Evolutionary conservation across 345 rosid genomes (phyloP), one percentile per base, ranked within the genome.

Genomic region (Salix purpurea): DNA sequence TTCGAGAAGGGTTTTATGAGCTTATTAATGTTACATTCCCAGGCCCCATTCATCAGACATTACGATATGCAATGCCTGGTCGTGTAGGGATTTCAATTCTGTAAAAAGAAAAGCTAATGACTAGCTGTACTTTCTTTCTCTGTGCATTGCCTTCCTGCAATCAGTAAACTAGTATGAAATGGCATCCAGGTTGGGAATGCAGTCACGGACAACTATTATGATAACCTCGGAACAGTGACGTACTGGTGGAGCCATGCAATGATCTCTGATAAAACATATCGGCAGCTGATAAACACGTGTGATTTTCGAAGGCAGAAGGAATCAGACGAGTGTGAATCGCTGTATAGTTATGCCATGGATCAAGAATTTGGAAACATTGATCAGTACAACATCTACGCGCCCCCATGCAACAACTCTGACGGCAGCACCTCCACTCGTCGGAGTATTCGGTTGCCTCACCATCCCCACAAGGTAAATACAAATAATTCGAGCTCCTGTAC

Each of bases 221-320:
- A 96, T 78, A 96, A 94, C 83, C 84, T 94, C 6, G 99, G 99
- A 73, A 96, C 99, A 10, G 99, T 96, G 80, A 88, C 91, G 30
- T 96, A 91, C 67, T 96, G 99, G 98, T 96, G 99, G 99, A 96
- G 98, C 81, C 99, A 96, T 70, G 99, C 99, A 1, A 96, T 92
- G 97, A 96, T 96, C 54, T 96, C 99, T 0, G 99, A 96, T 42
- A 80, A 74, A 76, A 96, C 98, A 2, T 96, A 92, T 72, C 86
- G 75, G 78, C 93, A 92, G 80, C 90, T 96, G 71, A 84, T 94
- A 50, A 89, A 88, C 87, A 87, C 94, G 2, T 96, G 99, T 13
- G 94, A 92, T 82, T 96, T 96, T 69, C 79, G 89, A 32, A 85
- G 83, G 69, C 96, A 91, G 80, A 91, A 90, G 81, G 94, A 91